Conservation (phyloP, 2,329 filamentous ascomycete species). For the Phaeosphaeriaceae sp. region DNA sequence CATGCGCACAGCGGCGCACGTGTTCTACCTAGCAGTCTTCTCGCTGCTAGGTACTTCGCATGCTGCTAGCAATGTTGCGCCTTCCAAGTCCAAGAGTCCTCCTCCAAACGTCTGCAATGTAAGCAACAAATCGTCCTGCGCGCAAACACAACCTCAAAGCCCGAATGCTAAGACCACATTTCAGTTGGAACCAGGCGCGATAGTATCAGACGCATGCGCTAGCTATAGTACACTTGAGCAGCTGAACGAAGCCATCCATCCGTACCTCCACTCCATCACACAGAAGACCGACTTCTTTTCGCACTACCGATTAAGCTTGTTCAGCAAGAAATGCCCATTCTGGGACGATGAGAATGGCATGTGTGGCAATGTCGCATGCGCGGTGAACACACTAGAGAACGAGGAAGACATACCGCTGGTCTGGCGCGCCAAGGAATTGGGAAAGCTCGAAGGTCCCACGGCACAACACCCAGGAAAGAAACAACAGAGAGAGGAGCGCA, state of each 20-base stretch:
- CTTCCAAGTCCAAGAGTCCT: constrained; percentile 49
- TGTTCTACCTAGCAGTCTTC: constrained; percentile 71
- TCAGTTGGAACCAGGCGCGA: constrained; percentile 86
- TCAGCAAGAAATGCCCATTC: constrained; percentile 93
- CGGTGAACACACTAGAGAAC: constrained; percentile 92
- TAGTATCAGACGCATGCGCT: constrained; percentile 92
- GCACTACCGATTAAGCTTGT: constrained; percentile 94
- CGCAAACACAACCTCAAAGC: constrained; percentile 25
- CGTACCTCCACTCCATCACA: constrained; percentile 81
- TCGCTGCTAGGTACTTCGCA: constrained; percentile 62
- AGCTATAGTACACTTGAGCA: constrained; percentile 90
- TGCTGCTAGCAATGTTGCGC: constrained; percentile 46
- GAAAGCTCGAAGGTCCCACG: constrained; percentile 88
- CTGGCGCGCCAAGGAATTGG: constrained; percentile 90
- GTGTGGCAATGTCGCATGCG: constrained; percentile 96
- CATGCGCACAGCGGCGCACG: constrained; percentile 63
- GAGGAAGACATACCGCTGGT: constrained; percentile 92
- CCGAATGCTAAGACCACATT: constrained; percentile 46
- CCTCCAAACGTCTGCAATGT: constrained; percentile 64
- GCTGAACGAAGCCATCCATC: constrained; percentile 79
- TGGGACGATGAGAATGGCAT: constrained; percentile 93
- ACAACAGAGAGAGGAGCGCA: constrained; percentile 73
- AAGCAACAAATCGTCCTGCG: constrained; percentile 48
- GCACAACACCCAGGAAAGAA: constrained; percentile 86
- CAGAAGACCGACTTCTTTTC: constrained; percentile 96